Conservation (phyloP, 2,329 filamentous ascomycete genomes). For the Bertia moriformis region DNA sequence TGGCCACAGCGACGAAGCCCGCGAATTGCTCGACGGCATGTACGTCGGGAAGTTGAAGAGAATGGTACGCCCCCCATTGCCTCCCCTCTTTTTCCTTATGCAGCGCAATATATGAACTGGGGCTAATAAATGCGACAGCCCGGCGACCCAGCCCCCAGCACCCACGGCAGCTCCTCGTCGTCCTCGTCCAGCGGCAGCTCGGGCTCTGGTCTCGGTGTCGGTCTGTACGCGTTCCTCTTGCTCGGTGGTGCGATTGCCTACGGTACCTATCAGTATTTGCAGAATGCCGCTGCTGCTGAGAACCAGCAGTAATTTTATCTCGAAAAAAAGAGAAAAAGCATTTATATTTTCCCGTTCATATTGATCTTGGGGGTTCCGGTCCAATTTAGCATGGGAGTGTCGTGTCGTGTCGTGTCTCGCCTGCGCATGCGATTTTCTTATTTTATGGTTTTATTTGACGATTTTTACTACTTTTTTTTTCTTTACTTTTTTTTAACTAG, state of each 20-base stretch:
- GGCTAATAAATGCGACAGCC: slow-evolving; percentile 41
- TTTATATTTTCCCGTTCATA: too few species aligned
- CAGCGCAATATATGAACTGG: slow-evolving; percentile 2
- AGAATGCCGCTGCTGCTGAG: too few species aligned
- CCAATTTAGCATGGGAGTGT: too few species aligned
- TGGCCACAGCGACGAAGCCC: slow-evolving; percentile 94
- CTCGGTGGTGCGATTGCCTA: slow-evolving; percentile 66
- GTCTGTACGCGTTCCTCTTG: slow-evolving; percentile 68
- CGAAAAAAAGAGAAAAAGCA: background rate
- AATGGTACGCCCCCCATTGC: slow-evolving; percentile 39
- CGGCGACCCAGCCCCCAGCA: slow-evolving; percentile 65
- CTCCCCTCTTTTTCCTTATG: background rate
- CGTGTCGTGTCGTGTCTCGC: too few species aligned
- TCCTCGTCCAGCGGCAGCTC: slow-evolving; percentile 29
- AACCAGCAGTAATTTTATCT: background rate
- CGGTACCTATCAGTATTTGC: slow-evolving; percentile 72
- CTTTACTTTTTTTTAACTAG: too few species aligned
- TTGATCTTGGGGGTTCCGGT: too few species aligned
- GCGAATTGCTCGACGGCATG: slow-evolving; percentile 74
- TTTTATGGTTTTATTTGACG: too few species aligned
- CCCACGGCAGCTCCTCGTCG: slow-evolving; percentile 30
- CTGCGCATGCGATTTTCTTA: too few species aligned
- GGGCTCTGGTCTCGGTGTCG: slow-evolving; percentile 51
- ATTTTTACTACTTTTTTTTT: too few species aligned
- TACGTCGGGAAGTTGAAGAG: slow-evolving; percentile 68